Evolutionary conservation across 208 protist species (phyloP), one percentile per base, ranked within the genome.

Genomic region (Spironucleus salmonicida): DNA sequence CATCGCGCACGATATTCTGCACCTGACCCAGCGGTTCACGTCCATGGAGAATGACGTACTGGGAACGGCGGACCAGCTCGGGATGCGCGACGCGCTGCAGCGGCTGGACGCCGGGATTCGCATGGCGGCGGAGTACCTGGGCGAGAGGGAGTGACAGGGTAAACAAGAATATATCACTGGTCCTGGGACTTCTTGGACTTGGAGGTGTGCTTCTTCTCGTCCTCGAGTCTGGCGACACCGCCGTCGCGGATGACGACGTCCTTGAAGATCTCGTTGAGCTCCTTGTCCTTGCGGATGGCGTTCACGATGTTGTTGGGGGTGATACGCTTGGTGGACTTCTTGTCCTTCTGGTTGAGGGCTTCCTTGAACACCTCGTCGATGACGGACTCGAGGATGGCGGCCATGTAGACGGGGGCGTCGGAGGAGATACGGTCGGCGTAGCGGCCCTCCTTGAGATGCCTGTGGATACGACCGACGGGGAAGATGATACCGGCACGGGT

Each of bases 321-420:
- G 82, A 98, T 97, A 76, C 95, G 89, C 84, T 96, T 96, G 75
- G 94, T 90, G 66, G 88, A 85, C 29, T 89, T 83, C 75, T 95
- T 90, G 86, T 94, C 94, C 26, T 92, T 92, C 0, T 92, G 92
- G 81, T 94, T 94, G 34, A 93, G 92, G 1, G 94, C 94, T 0
- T 98, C 88, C 87, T 98, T 93, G 74, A 98, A 91, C 15, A 90
- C 84, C 87, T 98, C 95, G 30, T 93, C 94, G 42, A 91, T 93
- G 13, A 98, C 84, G 84, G 98, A 98, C 86, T 98, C 94, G 40
- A 98, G 86, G 81, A 98, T 89, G 19, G 95, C 94, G 40, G 94
- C 92, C 75, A 86, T 88, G 90, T 98, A 98, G 68, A 98, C 95
- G 15, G 94, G 92, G 0, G 93, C 92, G 7, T 90, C 93, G 39